Percentiles rank a stretch among this genome's conserved stretches.
These are phyloP conservation scores for Linum usitatissimum DNA, from an alignment of 345 rosid genomes.

Conservation along the genomic window DNA sequence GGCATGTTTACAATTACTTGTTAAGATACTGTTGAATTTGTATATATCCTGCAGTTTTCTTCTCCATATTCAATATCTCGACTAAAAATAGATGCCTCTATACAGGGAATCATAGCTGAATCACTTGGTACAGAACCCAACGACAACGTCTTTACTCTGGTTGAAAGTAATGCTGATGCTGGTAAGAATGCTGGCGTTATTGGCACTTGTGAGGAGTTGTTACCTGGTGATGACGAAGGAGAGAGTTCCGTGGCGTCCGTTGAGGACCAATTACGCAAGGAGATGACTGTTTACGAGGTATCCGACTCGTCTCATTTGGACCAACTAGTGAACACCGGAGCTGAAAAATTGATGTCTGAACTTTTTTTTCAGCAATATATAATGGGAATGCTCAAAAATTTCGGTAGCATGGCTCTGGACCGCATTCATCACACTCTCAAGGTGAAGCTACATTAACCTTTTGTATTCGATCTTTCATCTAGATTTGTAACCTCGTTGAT, in stretches of 20 bases:
- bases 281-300: conserved; percentile 90
- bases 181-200: conserved; percentile 39
- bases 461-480: not conserved
- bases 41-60: too few species aligned
- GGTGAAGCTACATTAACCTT: conserved; percentile 28
- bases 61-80: not conserved
- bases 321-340: not conserved
- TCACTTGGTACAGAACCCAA: conserved; percentile 39
- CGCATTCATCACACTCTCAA: conserved; percentile 86
- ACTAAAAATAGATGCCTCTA: not conserved
- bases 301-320: conserved; percentile 7
- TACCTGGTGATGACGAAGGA: conserved; percentile 72
- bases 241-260: conserved; percentile 67
- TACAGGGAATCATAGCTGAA: conserved; percentile 78
- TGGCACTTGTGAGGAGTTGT: conserved; percentile 44
- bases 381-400: conserved; percentile 91
- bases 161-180: conserved; percentile 53
- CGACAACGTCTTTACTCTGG: conserved; percentile 44
- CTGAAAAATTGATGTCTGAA: not conserved
- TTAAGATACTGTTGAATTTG: not conserved
- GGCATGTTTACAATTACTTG: conserved; percentile 28
- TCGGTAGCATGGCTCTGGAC: conserved; percentile 82
- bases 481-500: not conserved
- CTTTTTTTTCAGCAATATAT: conserved; percentile 64
- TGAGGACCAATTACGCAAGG: conserved; percentile 80